Base-by-base conservation (phyloP, 352 stramenopile species). In the Phytophthora pistaciae region DNA sequence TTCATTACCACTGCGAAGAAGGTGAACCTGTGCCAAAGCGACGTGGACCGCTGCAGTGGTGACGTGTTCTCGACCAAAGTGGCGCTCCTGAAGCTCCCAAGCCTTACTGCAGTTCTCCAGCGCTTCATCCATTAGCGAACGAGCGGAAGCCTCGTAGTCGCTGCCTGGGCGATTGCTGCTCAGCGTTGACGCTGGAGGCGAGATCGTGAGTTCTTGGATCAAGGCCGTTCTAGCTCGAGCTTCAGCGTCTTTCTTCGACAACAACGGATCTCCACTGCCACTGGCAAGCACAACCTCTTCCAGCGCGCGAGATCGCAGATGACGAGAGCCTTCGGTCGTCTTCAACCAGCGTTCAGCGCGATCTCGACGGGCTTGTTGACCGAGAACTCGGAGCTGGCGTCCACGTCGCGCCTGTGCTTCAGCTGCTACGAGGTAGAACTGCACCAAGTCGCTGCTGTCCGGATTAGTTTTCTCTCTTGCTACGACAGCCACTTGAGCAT, bases 71-170 rank as follows among this genome's bases (percentile, higher is more conserved):
- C 68, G 64, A n/a, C 86, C 84, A 56, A 72, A 74, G 16, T 79
- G 66, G 20, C 69, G 54, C 52, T 93, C 81, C 27, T 92, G 83
- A 3, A 93, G 52, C 18, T 78, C 78, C 83, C 83, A 93, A 4
- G 85, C 83, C 53, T 90, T 91, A 33, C 70, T 83, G 61, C 83
- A 92, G 44, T 75, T 80, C 62, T 94, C 87, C n/a, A 91, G 56
- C 0, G 84, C 87, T 10, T 91, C 87, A 1, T 94, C 84, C 42
- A 90, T 79, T 44, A 82, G 56, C 3, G 75, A 61, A 10, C 76
- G 49, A 40, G 82, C 78, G 13, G 50, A 55, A 8, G 36, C 50
- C 54, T 78, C 71, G 25, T 66, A 49, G 33, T 74, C 56, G 18
- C 52, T 50, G 4, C 46, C 52, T 9, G 61, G 33, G 20, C 42